Percentiles rank a stretch among this genome's conserved stretches.
Evolutionary conservation across 495 filamentous ascomycete genomes (phyloP).

Genomic region (Acidiella bohemica): DNA sequence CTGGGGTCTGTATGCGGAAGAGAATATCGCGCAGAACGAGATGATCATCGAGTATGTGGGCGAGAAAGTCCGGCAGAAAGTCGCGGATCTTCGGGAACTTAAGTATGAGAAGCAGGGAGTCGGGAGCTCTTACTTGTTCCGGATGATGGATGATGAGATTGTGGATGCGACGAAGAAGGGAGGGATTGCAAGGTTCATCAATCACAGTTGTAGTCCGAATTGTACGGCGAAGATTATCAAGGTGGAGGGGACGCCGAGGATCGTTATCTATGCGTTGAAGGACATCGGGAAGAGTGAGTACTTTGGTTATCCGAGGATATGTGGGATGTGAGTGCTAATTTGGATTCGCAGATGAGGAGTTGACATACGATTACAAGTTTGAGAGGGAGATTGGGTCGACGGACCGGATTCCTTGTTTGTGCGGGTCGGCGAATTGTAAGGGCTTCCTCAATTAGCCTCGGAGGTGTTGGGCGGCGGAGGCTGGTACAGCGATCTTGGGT

Average conservation of each 20-base stretch:
- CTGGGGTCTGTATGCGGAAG: constrained; percentile 95
- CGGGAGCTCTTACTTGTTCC: constrained; percentile 92
- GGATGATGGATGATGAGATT: constrained; percentile 94
- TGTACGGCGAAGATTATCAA: constrained; percentile 99
- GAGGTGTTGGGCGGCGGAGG: too few species aligned
- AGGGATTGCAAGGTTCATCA: constrained; percentile 96
- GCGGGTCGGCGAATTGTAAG: constrained; percentile 90
- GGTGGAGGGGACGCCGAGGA: constrained; percentile 96
- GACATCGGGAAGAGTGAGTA: constrained; percentile 91
- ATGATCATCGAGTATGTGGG: constrained; percentile 99
- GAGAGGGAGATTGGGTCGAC: constrained; percentile 89
- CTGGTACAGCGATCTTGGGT: constrained; percentile 20
- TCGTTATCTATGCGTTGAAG: constrained; percentile 93
- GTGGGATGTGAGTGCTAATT: neutral
- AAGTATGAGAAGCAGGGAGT: constrained; percentile 92
- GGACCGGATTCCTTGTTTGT: constrained; percentile 93
- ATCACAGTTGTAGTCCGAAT: constrained; percentile 95
- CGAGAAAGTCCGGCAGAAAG: constrained; percentile 90
- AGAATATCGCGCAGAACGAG: constrained; percentile 92
- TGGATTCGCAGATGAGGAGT: constrained; percentile 66
- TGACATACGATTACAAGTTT: constrained; percentile 99
- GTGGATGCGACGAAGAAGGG: constrained; percentile 97
- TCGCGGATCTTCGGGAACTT: constrained; percentile 85
- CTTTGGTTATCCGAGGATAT: constrained; percentile 16
- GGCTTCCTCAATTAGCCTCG: constrained; percentile 98